Base-by-base conservation (phyloP, 768 basidiomycete genomes). In the Daedaleopsis nitida region DNA sequence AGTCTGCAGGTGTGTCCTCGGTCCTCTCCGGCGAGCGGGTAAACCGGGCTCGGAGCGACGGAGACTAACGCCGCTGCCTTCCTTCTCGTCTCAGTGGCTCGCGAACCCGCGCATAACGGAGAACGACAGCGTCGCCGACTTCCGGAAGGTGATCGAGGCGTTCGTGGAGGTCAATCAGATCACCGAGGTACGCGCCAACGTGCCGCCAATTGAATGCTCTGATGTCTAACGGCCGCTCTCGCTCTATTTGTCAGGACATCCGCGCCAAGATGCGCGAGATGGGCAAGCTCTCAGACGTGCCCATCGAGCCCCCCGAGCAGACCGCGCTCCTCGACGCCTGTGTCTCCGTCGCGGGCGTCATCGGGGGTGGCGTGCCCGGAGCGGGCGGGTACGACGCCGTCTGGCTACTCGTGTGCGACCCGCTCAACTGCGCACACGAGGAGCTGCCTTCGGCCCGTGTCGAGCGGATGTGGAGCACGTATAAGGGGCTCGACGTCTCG, bases 301-400 rank as follows among this genome's bases (percentile, higher is more conserved):
- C 92, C 17, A 96, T 99, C 62, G 97, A 99, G 73, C 97, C 97
- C 1, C 74, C 80, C 4, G 86, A 90, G 71, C 97, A 99, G 74
- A 96, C 94, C 0, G 73, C 78, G 44, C 82, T 99, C 21, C 81
- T 99, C 51, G 85, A 98, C 70, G 78, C 80, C 5, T 96, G 94
- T 62, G 77, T 90, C 16, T 76, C 81, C 14, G 82, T 89, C 65
- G 85, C 90, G 3, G 97, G 97, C 32, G 88, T 98, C 17, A 81
- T 98, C 42, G 94, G 93, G 21, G 96, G 95, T 24, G 96, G 96
- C 19, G 97, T 98, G 5, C 97, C 97, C 7, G 97, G 97, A 44
- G 97, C 97, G 55, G 97, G 97, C 11, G 97, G 97, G 1, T 98
- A 92, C 73, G 97, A 99, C 71, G 97, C 97, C 8, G 84, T 98